Evolutionary conservation across 139 green algal genomes (phyloP).

Genomic region (Tetratostichococcus sp.): DNA sequence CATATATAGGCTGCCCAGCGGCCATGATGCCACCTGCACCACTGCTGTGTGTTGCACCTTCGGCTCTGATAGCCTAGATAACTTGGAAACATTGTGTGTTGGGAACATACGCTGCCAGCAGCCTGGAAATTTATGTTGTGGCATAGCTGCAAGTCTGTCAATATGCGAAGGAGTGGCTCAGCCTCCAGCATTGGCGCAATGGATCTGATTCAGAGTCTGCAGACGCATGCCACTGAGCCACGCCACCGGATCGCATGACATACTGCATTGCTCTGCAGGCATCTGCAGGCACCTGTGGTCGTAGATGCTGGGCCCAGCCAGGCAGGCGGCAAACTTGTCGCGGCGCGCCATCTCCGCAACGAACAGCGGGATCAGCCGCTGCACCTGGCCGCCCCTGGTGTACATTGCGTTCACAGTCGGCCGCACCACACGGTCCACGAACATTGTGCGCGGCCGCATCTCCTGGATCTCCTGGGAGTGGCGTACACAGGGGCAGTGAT

Average conservation of each 20-base stretch:
- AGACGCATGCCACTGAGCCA: no score
- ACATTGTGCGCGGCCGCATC: background rate
- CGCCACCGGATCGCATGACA: no score
- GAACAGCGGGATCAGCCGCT: conserved; percentile 15
- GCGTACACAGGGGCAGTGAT: no score
- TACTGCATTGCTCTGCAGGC: background rate
- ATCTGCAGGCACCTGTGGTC: background rate
- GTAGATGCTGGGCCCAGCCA: background rate
- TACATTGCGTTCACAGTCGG: conserved; percentile 13
- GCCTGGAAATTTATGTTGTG: no score
- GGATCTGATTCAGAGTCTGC: no score
- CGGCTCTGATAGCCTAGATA: background rate
- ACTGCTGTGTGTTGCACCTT: background rate
- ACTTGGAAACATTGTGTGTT: no score
- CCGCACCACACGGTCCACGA: background rate
- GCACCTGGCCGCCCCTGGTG: conserved; percentile 9
- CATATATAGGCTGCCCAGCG: no score
- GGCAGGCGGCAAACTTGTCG: conserved; percentile 9
- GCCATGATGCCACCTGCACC: background rate
- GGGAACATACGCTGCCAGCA: no score
- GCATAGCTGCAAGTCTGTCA: no score
- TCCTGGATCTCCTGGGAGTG: background rate
- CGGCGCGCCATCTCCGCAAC: conserved; percentile 6
- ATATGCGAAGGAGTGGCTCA: no score
- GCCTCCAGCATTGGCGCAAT: no score